Conservation (phyloP, 106 monocot genomes). For the Cymbidium sinense region DNA sequence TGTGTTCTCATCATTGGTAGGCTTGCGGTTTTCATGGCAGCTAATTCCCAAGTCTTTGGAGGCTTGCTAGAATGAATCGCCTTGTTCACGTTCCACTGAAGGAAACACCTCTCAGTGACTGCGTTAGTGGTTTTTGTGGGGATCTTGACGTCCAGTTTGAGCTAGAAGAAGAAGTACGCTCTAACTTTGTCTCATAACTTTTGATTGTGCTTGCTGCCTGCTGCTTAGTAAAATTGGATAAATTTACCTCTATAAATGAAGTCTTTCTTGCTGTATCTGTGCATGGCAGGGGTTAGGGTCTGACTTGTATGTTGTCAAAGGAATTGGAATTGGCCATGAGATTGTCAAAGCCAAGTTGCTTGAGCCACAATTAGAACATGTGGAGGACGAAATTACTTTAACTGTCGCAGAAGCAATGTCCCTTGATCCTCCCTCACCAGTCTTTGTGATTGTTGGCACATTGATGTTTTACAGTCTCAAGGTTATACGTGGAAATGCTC, state of each 20-base stretch:
- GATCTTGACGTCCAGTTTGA: constrained; percentile 76
- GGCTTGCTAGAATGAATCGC: constrained; percentile 30
- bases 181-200: not conserved
- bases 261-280: constrained; percentile 1
- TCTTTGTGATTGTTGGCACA: constrained; percentile 66
- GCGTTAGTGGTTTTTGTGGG: constrained; percentile 70
- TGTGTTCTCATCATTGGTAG: constrained; percentile 85
- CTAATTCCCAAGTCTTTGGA: constrained; percentile 56
- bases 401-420: constrained; percentile 99
- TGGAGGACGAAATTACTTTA: constrained; percentile 63
- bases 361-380: constrained; percentile 69
- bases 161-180: constrained; percentile 75
- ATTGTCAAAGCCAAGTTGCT: constrained; percentile 57
- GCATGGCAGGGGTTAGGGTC: constrained; percentile 69
- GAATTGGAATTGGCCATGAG: constrained; percentile 89
- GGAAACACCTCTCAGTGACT: constrained; percentile 92
- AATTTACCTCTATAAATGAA: not conserved
- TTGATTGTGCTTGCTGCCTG: constrained; percentile 3
- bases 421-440: constrained; percentile 85
- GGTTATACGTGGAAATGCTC: constrained; percentile 63
- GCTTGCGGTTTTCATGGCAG: constrained; percentile 73
- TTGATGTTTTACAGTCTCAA: constrained; percentile 61
- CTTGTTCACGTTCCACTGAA: constrained; percentile 84
- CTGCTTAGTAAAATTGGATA: not conserved
- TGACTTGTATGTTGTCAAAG: constrained; percentile 87